Base-by-base conservation (phyloP, 306 rosid species). In the Trifolium repens region DNA sequence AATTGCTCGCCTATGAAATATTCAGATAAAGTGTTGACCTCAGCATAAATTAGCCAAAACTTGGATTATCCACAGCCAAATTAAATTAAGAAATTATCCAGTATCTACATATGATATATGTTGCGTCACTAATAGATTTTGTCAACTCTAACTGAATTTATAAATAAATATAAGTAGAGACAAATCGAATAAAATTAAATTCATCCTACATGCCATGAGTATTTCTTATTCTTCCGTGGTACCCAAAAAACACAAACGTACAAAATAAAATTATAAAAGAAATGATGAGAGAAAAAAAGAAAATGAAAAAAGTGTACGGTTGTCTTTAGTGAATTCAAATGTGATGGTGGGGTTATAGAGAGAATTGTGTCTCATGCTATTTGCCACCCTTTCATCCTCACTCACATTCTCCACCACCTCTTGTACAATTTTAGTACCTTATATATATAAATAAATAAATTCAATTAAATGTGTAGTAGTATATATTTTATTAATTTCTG, bases 271-370 rank as follows among this genome's bases (percentile, higher is more conserved):
- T 60, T 13, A 14, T 30, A 12, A 40, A 22, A 10, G 2, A 30
- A 60, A 57, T 32, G 27, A 12, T 67, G 22, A 58, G 37, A 13
- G 43, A 46, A 32, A 64, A 75, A 54, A 13, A 52, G 43, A 64
- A 70, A 63, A 17, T 17, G 17, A 52, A 55, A 67, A 81, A 81
- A 81, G 78, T 5, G 71, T 8, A 43, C 26, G 71, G 75, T 78
- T 78, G 83, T 74, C 80, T 35, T 69, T 78, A 69, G 78, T 64
- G 65, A 43, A 42, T 77, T 75, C 12, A 12, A 5, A 66, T 17
- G 8, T 52, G 72, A 4, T 22, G 49, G 78, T 57, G 75, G 79
- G 60, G 71, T 66, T 72, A 79, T 72, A 79, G 72, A 67, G 71
- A 52, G 63, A 82, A 72, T 49, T 67, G 62, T 71, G 26, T 73